Evolutionary conservation across 768 basidiomycete species (phyloP), one percentile per base, ranked within the genome.

Genomic region (Boletus edulis): DNA sequence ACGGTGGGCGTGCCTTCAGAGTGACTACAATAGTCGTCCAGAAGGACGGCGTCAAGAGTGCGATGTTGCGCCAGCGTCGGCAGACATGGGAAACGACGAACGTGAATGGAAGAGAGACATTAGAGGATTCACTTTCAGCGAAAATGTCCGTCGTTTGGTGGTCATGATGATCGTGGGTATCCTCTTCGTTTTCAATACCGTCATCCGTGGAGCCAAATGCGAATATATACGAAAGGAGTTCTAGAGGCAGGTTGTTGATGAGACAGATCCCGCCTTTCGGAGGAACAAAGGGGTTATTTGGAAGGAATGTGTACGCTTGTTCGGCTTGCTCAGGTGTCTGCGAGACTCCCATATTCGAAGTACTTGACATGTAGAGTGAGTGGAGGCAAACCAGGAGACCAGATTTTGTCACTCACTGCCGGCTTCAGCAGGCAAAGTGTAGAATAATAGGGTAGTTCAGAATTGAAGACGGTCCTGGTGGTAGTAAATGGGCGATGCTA

Each of bases 41-140:
- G 17, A 87, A 74, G 10, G 72, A 70, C 1, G 83, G 81, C 0
- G 79, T 80, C 31, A 77, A 76, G 29, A 86, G 51, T 4, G 83
- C 78, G 2, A 77, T 59, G 34, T 69, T 70, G 46, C 85, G 81
- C 85, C 85, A 87, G 53, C 77, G 81, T 24, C 62, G 70, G 66
- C 85, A 87, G 13, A 53, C 52, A 40, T 32, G 31, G 11, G 52
- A 53, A n/a, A 41, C 12, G 10, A 83, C 71, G 29, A 84, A 70
- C 58, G 79, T 77, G 64, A 84, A 85, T 6, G n/a, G 34, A 35
- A 35, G 34, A 12, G 13, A 14, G 11, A 11, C 12, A 35, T 35
- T 5, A 35, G 14, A 14, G 34, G 34, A 9, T 37, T 37, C 6
- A 3, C 13, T 15, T 15, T 37, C 14, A 18, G 38, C 38, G 4